These are phyloP conservation scores for Blastobotrys apis DNA, from an alignment of 1,139 yeast species.

Conservation along the genomic window DNA sequence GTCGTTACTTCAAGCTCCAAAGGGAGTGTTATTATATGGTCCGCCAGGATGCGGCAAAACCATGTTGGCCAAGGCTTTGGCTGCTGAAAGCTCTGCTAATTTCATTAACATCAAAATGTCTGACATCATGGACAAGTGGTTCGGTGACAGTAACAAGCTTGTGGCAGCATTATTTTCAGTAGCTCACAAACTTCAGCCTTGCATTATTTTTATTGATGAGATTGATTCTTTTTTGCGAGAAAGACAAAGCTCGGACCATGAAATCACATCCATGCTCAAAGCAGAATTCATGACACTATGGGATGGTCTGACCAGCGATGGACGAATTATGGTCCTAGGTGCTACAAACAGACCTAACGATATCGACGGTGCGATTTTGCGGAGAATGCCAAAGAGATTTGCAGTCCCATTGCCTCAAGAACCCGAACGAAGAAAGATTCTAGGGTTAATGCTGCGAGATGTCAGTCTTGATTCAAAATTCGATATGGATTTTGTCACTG, in stretches of 20 bases:
- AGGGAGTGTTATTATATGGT: conserved; percentile 88
- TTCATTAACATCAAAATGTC: conserved; percentile 92
- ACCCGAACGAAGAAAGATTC: conserved; percentile 64
- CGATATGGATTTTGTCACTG: conserved; percentile 57
- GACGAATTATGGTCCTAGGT: conserved; percentile 82
- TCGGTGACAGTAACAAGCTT: conserved; percentile 92
- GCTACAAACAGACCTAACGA: conserved; percentile 93
- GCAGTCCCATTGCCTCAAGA: conserved; percentile 70
- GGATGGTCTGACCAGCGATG: conserved; percentile 83
- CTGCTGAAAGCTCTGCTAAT: conserved; percentile 87
- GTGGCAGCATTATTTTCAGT: conserved; percentile 90
- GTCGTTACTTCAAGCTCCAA: conserved; percentile 78
- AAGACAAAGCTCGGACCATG: conserved; percentile 82
- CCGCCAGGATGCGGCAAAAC: conserved; percentile 99
- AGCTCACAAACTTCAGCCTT: conserved; percentile 87
- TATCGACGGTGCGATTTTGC: conserved; percentile 85
- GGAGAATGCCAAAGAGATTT: conserved; percentile 91
- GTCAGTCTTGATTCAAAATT: conserved; percentile 54
- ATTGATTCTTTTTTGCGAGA: conserved; percentile 92
- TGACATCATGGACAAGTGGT: conserved; percentile 96
- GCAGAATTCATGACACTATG: conserved; percentile 98
- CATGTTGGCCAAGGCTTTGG: conserved; percentile 94
- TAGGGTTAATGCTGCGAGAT: conserved; percentile 60
- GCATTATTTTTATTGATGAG: conserved; percentile 93
- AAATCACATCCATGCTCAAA: conserved; percentile 89